Conservation (phyloP, 2,329 filamentous ascomycete genomes). For the Epichloe festucae region DNA sequence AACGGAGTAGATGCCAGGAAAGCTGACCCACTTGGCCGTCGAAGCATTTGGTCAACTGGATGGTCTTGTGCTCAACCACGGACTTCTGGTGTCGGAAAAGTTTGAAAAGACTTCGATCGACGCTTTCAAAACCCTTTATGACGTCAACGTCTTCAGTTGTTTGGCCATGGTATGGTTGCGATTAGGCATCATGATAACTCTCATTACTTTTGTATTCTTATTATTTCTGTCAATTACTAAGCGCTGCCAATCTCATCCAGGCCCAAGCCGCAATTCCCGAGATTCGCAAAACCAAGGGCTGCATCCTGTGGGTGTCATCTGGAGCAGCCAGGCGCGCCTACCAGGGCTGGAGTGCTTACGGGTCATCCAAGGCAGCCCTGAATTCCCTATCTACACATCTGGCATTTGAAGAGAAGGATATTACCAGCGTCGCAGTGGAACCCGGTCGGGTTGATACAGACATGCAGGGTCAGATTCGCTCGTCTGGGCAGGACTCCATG, state of each 20-base stretch:
- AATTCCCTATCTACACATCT: slow-evolving; percentile 69
- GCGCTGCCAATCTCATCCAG: slow-evolving; percentile 27
- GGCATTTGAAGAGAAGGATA: slow-evolving; percentile 60
- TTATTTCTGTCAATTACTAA: background rate
- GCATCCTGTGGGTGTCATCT: slow-evolving; percentile 67
- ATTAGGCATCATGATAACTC: background rate
- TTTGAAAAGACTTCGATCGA: slow-evolving; percentile 54
- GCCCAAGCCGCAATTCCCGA: slow-evolving; percentile 56
- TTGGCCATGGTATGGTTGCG: slow-evolving; percentile 53
- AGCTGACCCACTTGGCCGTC: slow-evolving; percentile 52
- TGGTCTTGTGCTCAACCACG: slow-evolving; percentile 80
- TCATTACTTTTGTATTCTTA: background rate
- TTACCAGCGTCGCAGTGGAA: slow-evolving; percentile 59
- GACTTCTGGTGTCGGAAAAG: slow-evolving; percentile 61
- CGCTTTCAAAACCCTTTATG: slow-evolving; percentile 64
- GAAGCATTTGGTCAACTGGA: slow-evolving; percentile 62
- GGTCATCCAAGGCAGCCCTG: slow-evolving; percentile 68
- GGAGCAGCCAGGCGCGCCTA: slow-evolving; percentile 59
- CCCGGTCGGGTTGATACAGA: slow-evolving; percentile 79
- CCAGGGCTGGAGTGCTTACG: slow-evolving; percentile 66
- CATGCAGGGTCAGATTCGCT: slow-evolving; percentile 77
- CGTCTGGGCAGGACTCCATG: slow-evolving; percentile 40
- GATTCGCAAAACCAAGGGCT: slow-evolving; percentile 55
- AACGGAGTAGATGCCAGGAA: slow-evolving; percentile 36
- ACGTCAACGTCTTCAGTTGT: slow-evolving; percentile 78